These are phyloP conservation scores for Lachnellula subtilissima DNA, from an alignment of 2,329 filamentous ascomycete species.

Conservation along the genomic window DNA sequence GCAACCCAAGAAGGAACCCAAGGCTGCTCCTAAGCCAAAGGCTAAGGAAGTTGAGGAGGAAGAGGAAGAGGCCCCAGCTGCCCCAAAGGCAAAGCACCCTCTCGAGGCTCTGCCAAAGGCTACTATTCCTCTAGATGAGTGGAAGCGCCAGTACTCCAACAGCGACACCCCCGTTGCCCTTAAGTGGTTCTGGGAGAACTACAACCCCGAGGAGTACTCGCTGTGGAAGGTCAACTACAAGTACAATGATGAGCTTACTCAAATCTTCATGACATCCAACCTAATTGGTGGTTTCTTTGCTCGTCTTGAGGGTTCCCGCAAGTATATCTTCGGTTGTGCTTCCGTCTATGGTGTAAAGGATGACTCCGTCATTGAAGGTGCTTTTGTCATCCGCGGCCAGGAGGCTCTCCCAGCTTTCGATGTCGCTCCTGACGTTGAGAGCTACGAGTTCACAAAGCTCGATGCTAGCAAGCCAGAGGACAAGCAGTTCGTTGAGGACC, in stretches of 20 bases:
- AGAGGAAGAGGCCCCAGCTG: conserved; percentile 51
- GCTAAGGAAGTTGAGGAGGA: conserved; percentile 53
- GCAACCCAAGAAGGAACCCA: conserved; percentile 55
- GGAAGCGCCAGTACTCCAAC: conserved; percentile 99
- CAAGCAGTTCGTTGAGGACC: conserved; percentile 75
- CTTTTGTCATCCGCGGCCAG: conserved; percentile 91
- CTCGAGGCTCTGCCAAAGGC: conserved; percentile 78
- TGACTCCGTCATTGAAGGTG: conserved; percentile 86
- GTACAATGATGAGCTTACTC: conserved; percentile 97
- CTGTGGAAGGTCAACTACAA: conserved; percentile 95
- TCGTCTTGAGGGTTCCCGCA: conserved; percentile 95
- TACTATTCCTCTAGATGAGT: conserved; percentile 84
- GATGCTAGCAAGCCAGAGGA: conserved; percentile 83
- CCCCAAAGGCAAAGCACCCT: conserved; percentile 95
- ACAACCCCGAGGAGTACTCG: conserved; percentile 91
- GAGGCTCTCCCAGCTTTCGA: conserved; percentile 84
- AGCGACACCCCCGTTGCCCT: conserved; percentile 78
- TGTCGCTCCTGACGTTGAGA: conserved; percentile 95
- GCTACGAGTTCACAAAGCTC: conserved; percentile 94
- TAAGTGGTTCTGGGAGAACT: conserved; percentile 98
- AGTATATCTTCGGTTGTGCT: conserved; percentile 90
- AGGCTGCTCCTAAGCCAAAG: conserved; percentile 44
- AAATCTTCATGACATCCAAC: conserved; percentile 99
- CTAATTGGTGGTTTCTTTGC: conserved; percentile 96
- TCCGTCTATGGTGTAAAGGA: conserved; percentile 88